Evolutionary conservation across 768 basidiomycete genomes (phyloP).

Genomic region (Hypsizygus marmoreus): DNA sequence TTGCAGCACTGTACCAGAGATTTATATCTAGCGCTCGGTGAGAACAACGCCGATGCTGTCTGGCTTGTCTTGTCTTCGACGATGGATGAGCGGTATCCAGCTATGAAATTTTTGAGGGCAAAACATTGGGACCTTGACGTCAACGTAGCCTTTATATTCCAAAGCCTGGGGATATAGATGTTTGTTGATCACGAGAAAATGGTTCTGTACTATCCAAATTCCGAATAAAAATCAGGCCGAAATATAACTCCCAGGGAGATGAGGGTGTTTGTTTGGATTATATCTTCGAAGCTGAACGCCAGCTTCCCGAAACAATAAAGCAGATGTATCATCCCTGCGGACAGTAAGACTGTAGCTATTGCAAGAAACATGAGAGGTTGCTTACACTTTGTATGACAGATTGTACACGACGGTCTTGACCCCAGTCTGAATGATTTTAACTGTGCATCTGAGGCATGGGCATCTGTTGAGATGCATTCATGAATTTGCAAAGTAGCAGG

Average conservation of each 20-base stretch:
- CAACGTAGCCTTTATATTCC: conserved; percentile 41
- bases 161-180: conserved; percentile 8
- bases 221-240: neutral
- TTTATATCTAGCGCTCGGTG: conserved; percentile 62
- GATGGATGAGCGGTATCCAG: conserved; percentile 37
- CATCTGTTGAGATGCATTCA: conserved; percentile 56
- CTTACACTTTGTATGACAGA: conserved; percentile 92
- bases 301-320: conserved; percentile 74
- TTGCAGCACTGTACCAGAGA: conserved; percentile 66
- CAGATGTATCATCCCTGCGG: conserved; percentile 81
- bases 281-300: conserved; percentile 80
- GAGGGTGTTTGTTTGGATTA: conserved; percentile 37
- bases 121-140: conserved; percentile 63
- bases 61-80: conserved; percentile 78
- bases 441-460: conserved; percentile 93
- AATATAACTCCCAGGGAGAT: conserved; percentile 11
- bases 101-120: conserved; percentile 53
- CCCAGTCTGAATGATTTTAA: conserved; percentile 96
- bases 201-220: neutral
- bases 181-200: too few species aligned
- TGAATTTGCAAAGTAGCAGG: neutral
- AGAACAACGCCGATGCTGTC: conserved; percentile 75
- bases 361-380: conserved; percentile 15
- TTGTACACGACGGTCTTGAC: conserved; percentile 94
- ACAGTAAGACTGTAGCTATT: conserved; percentile 2